Evolutionary conservation across 2,329 filamentous ascomycete genomes (phyloP).

Genomic region (Microdochium trichocladiopsis): DNA sequence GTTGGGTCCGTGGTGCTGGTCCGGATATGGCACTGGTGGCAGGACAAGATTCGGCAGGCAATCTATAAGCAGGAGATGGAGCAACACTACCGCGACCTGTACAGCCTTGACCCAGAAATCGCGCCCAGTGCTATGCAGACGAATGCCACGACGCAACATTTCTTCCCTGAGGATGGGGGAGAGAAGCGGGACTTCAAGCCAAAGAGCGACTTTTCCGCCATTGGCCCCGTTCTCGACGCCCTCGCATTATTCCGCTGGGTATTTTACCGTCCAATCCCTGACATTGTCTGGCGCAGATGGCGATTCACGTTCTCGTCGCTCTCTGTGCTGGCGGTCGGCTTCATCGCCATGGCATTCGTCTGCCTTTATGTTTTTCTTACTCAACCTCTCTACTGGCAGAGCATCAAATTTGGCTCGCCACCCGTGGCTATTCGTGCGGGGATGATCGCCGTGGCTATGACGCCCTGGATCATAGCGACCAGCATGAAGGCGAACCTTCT

Average conservation of each 20-base stretch:
- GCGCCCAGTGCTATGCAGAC: slow-evolving; percentile 38
- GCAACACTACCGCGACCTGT: slow-evolving; percentile 50
- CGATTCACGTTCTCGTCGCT: slow-evolving; percentile 76
- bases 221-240: slow-evolving; percentile 67
- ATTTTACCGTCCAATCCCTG: slow-evolving; percentile 81
- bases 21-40: slow-evolving; percentile 82
- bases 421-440: slow-evolving; percentile 80
- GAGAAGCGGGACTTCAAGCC: slow-evolving; percentile 50
- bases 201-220: slow-evolving; percentile 69
- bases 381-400: slow-evolving; percentile 83
- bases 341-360: slow-evolving; percentile 64
- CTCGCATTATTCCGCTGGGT: slow-evolving; percentile 81
- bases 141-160: slow-evolving; percentile 54
- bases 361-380: slow-evolving; percentile 79
- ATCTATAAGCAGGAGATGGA: slow-evolving; percentile 79
- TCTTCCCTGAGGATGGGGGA: slow-evolving; percentile 63
- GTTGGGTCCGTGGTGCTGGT: slow-evolving; percentile 60
- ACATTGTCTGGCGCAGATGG: slow-evolving; percentile 59
- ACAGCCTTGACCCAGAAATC: slow-evolving; percentile 42
- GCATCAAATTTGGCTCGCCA: slow-evolving; percentile 80
- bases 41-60: slow-evolving; percentile 86
- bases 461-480: slow-evolving; percentile 86
- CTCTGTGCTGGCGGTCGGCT: slow-evolving; percentile 61
- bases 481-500: slow-evolving; percentile 89
- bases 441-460: slow-evolving; percentile 86